phyloP scores from a whole-genome alignment of 1,284 basidiomycete species.

The Fistulina hepatica region DNA sequence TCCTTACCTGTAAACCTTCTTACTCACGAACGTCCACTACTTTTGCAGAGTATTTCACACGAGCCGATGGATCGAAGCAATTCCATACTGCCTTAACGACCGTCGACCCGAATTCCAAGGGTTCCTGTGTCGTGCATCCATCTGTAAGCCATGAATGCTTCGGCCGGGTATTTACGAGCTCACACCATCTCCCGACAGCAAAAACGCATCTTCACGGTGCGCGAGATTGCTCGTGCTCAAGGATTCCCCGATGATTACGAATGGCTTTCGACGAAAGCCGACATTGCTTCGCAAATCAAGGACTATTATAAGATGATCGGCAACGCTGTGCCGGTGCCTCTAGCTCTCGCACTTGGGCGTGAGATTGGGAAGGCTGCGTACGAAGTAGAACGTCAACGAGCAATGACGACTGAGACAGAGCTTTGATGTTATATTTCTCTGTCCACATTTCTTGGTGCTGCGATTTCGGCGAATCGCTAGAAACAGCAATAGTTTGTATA shows the following conservation, averaged over 20 bases:
- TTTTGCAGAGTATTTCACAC: too few relatives aligned
- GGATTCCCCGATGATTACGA: neutral
- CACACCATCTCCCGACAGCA: neutral
- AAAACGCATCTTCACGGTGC: neutral
- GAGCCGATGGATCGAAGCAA: too few relatives aligned
- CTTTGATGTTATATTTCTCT: too few relatives aligned
- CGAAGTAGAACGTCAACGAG: too few relatives aligned
- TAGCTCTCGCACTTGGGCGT: neutral
- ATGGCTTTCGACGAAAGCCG: neutral
- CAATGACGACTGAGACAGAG: too few relatives aligned
- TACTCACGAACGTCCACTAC: too few relatives aligned
- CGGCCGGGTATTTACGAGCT: neutral
- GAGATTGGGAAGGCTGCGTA: neutral
- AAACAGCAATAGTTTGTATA: too few relatives aligned
- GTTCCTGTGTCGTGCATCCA: slow-evolving; percentile 6
- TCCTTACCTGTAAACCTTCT: neutral
- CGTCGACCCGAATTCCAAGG: slow-evolving; percentile 3
- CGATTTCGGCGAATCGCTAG: too few relatives aligned
- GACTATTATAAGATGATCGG: neutral
- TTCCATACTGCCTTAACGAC: slow-evolving; percentile 10
- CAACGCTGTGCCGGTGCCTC: neutral
- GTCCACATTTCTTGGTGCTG: too few relatives aligned
- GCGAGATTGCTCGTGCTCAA: neutral
- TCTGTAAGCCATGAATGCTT: neutral
- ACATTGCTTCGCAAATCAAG: neutral